Evolutionary conservation across 2,329 filamentous ascomycete species (phyloP), one percentile per base, ranked within the genome.

Genomic region (Ilyonectria destructans): DNA sequence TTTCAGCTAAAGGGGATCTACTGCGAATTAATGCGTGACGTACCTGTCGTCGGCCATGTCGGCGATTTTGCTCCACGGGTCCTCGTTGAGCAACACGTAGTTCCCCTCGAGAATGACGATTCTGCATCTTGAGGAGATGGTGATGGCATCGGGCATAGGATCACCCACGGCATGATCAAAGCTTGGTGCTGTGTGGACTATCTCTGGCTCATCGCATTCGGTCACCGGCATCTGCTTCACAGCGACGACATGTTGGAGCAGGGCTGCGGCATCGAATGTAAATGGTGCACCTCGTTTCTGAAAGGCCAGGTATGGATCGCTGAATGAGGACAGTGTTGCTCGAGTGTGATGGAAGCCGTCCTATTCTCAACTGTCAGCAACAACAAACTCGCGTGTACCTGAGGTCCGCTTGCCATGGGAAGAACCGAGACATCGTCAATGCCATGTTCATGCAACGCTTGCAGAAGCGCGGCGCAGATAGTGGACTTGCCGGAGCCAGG

Each of bases 21-120:
- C 1, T 7, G 31, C 15, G 23, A 19, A 5, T 5, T 31, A 13
- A 60, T 26, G 26, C 26, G 26, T 26, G 29, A 65, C 69, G 35
- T 51, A 76, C 69, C 58, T 71, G 43, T 87, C 85, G 76, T 87
- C 84, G 77, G 86, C 85, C 58, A 86, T 62, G 6, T 69, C 58
- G n/a, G 83, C 82, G 12, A 82, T 81, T 37, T 77, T 68, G 52
- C 74, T 80, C 85, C 85, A 87, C 15, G 85, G 85, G 52, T 80
- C 77, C 64, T 82, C 81, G 68, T 86, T 75, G 35, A 85, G 73
- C 59, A 84, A 82, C 2, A 84, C 77, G 76, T 87, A 88, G 65
- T 86, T 85, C 1, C 86, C 86, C 69, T 88, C 86, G 46, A 88
- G 81, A 40, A 88, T 82, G n/a, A 87, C 75, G n/a, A 86, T 78